Evolutionary conservation across 495 filamentous ascomycete species (phyloP).

Genomic region (Neohortaea acidophila): DNA sequence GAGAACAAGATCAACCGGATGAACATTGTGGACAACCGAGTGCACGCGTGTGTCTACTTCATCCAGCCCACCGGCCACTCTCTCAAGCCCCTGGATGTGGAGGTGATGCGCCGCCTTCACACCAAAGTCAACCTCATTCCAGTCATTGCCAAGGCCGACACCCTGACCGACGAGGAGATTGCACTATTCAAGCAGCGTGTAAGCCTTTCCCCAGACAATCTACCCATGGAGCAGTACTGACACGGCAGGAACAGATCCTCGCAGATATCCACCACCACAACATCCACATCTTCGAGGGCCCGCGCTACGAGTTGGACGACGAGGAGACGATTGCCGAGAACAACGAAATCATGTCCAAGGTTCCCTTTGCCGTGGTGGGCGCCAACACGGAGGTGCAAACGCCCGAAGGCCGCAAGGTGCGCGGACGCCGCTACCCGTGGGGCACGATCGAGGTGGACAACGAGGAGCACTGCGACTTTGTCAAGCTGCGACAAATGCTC

Average conservation of each 20-base stretch:
- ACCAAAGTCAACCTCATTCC: slow-evolving; percentile 99
- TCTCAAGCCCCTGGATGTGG: slow-evolving; percentile 96
- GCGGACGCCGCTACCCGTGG: slow-evolving; percentile 94
- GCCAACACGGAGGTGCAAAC: slow-evolving; percentile 84
- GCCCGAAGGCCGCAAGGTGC: slow-evolving; percentile 85
- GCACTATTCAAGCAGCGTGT: slow-evolving; percentile 85
- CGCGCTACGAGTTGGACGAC: slow-evolving; percentile 94
- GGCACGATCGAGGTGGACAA: slow-evolving; percentile 98
- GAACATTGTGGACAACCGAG: slow-evolving; percentile 98
- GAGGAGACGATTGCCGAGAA: slow-evolving; percentile 99
- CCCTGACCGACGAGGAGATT: slow-evolving; percentile 93
- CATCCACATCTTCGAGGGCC: slow-evolving; percentile 97
- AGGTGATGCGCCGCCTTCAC: slow-evolving; percentile 96
- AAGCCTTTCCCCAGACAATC: slow-evolving; percentile 28
- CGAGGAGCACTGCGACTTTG: slow-evolving; percentile 99
- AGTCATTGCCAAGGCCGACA: slow-evolving; percentile 97
- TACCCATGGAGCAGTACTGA: no score
- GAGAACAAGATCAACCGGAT: slow-evolving; percentile 99
- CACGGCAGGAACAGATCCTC: slow-evolving; percentile 52
- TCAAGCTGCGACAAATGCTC: slow-evolving; percentile 98
- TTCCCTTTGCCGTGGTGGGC: slow-evolving; percentile 95
- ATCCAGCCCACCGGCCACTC: slow-evolving; percentile 98
- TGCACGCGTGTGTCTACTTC: slow-evolving; percentile 98
- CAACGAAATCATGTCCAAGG: slow-evolving; percentile 99
- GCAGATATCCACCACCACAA: slow-evolving; percentile 91